Evolutionary conservation across 2,329 filamentous ascomycete genomes (phyloP).

Genomic region (Colletotrichum simmondsii): DNA sequence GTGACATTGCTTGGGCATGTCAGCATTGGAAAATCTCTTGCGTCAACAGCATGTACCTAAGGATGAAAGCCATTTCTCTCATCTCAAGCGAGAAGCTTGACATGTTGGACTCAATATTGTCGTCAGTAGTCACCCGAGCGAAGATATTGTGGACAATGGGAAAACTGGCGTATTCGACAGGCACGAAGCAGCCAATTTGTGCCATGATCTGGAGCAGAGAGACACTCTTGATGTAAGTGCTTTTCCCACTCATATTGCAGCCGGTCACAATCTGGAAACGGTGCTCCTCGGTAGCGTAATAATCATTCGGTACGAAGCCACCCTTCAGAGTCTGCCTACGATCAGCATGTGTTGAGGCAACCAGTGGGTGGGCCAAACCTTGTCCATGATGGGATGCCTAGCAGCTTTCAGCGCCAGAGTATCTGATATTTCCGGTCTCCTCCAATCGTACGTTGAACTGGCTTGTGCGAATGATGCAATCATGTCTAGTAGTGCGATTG

Average conservation of each 20-base stretch:
- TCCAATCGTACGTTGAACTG: conserved; percentile 69
- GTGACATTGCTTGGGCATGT: conserved; percentile 70
- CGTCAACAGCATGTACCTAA: conserved; percentile 60
- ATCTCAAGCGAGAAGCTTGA: conserved; percentile 96
- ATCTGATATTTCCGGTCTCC: conserved; percentile 74
- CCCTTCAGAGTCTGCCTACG: conserved; percentile 40
- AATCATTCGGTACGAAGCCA: conserved; percentile 88
- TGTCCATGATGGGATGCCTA: conserved; percentile 83
- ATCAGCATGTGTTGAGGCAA: background rate
- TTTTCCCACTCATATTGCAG: conserved; percentile 98
- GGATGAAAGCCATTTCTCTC: conserved; percentile 94
- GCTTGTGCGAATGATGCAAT: conserved; percentile 80
- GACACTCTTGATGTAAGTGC: conserved; percentile 89
- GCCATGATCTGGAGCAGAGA: conserved; percentile 92
- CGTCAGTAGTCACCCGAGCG: conserved; percentile 86
- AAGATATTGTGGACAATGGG: conserved; percentile 86
- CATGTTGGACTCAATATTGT: conserved; percentile 88
- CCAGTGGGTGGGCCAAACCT: conserved; percentile 47
- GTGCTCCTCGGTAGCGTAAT: conserved; percentile 82
- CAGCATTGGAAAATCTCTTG: background rate
- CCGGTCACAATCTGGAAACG: conserved; percentile 95
- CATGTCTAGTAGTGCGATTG: conserved; percentile 89
- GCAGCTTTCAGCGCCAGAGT: conserved; percentile 79
- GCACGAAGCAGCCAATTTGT: conserved; percentile 91
- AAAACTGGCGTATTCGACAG: conserved; percentile 84